Base-by-base conservation (phyloP, 2,329 filamentous ascomycete species). In the Pseudogymnoascus sp. region DNA sequence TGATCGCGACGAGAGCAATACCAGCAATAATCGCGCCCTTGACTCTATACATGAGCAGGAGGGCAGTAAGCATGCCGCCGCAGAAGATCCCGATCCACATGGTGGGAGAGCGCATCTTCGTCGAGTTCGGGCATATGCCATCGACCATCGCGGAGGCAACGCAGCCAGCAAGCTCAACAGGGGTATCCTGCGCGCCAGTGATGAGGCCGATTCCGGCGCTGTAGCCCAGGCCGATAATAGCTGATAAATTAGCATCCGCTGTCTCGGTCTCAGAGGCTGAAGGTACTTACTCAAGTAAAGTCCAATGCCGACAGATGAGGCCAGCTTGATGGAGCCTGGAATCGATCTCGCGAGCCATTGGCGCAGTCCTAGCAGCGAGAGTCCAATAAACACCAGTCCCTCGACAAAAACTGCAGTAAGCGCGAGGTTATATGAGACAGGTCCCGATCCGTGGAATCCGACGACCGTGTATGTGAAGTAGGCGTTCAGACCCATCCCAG, bases 71-170 rank as follows among this genome's bases (percentile, higher is more conserved):
- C 66, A 95, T 82, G 64, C 91, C 90, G 45, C 91, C 90, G 68
- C 88, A 90, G 79, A 95, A 94, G 69, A 95, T 92, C 38, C 91
- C 91, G 60, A 95, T 81, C 91, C 91, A 96, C 83, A 95, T 84
- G 23, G 87, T 85, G 1, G 91, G 89, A 70, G 83, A 90, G 64
- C 90, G 85, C 90, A 96, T 93, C 80, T 92, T 92, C 62, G 83
- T 78, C 14, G 75, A 74, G 59, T 78, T 76, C 0, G 83, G 82
- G 72, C 90, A 94, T 5, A 84, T 69, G 8, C 87, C 88, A 75
- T 76, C 62, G 3, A 61, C 28, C 60, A 33, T 61, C 19, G 22
- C 28, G 38, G 36, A 42, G 2, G 65, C 66, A 8, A 65, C 22
- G 64, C 69, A 71, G 25, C 91, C 91, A 4, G 88, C 91, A 42